Evolutionary conservation across 2,329 filamentous ascomycete genomes (phyloP).

Genomic region (Microdochium bolleyi): DNA sequence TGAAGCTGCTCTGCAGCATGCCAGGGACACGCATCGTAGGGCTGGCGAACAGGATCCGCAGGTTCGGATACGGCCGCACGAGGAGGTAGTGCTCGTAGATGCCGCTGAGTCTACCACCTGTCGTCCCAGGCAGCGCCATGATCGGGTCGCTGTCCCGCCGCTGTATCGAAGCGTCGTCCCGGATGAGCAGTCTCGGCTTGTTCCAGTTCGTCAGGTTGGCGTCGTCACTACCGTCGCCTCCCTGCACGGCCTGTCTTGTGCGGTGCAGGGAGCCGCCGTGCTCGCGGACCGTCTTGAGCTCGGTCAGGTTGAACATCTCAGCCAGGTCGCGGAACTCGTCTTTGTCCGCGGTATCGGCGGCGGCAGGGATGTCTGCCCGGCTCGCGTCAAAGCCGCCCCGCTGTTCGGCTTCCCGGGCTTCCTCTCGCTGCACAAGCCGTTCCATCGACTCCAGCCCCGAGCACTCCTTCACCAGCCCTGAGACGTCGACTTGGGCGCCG

Average conservation of each 20-base stretch:
- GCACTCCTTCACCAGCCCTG: constrained; percentile 58
- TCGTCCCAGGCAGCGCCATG: constrained; percentile 2
- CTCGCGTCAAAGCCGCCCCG: background rate
- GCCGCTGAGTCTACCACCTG: constrained; percentile 25
- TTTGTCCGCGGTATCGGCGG: constrained; percentile 19
- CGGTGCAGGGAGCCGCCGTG: constrained; percentile 57
- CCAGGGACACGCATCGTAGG: constrained; percentile 60
- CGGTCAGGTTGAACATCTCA: constrained; percentile 61
- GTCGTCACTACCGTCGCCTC: constrained; percentile 18
- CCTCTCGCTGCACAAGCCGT: constrained; percentile 27
- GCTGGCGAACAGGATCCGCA: constrained; percentile 62
- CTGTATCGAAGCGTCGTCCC: constrained; percentile 21
- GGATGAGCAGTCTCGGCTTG: constrained; percentile 31
- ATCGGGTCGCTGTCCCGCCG: constrained; percentile 6
- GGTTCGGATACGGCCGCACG: constrained; percentile 55
- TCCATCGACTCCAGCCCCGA: constrained; percentile 56
- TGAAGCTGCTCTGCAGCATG: constrained; percentile 53
- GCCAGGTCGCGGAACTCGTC: constrained; percentile 59
- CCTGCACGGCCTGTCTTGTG: constrained; percentile 32
- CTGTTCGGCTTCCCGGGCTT: background rate
- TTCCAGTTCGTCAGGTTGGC: constrained; percentile 20
- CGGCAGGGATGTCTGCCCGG: constrained; percentile 1
- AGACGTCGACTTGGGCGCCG: constrained; percentile 66
- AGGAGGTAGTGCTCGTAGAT: constrained; percentile 53
- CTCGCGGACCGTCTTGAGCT: constrained; percentile 56